Evolutionary conservation across 139 green algal genomes (phyloP).

Genomic region (Chlorella sp.): DNA sequence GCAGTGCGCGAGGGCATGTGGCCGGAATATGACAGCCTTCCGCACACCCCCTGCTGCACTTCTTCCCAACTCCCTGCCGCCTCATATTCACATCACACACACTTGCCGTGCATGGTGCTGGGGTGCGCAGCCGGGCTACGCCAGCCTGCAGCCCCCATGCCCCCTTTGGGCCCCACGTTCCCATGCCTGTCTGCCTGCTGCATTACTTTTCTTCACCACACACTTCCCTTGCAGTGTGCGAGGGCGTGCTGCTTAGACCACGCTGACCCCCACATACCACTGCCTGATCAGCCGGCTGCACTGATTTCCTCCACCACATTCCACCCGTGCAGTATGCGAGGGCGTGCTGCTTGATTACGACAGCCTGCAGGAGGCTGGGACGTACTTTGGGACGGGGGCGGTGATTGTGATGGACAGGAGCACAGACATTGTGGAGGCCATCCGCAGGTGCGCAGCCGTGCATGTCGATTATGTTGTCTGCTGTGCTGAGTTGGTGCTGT

Average conservation of each 20-base stretch:
- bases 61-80: too few species aligned
- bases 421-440: constrained; percentile 77
- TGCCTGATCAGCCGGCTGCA: too few species aligned
- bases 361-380: constrained; percentile 66
- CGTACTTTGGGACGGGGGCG: constrained; percentile 74
- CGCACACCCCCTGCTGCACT: too few species aligned
- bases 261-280: too few species aligned
- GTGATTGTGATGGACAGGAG: constrained; percentile 85
- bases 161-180: too few species aligned
- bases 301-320: not conserved
- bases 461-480: not conserved
- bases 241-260: too few species aligned
- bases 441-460: not conserved
- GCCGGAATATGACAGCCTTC: constrained; percentile 82
- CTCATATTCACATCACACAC: too few species aligned
- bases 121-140: too few species aligned
- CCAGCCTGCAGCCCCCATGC: not conserved
- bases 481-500: not conserved
- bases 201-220: too few species aligned
- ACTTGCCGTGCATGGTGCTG: too few species aligned
- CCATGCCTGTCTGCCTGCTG: not conserved
- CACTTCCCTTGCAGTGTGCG: too few species aligned
- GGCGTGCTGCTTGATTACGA: constrained; percentile 83
- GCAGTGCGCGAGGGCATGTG: constrained; percentile 65
- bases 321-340: constrained; percentile 53